Conservation (phyloP, 441 rosid genomes). For the Isatis lusitanica region DNA sequence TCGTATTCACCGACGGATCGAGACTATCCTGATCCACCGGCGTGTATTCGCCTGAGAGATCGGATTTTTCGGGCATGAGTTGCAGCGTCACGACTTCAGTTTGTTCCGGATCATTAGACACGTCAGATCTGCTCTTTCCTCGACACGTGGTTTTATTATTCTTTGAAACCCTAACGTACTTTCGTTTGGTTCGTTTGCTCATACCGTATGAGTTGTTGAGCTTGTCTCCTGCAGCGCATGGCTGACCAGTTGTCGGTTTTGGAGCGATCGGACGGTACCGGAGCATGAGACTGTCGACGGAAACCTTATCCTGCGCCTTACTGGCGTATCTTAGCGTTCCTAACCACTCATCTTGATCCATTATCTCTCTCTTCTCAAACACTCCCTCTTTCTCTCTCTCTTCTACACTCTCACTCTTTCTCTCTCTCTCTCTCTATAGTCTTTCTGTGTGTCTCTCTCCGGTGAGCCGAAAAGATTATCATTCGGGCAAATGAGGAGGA, state of each 20-base stretch:
- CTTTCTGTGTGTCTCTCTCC: constrained; percentile 32
- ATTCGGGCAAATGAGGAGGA: constrained; percentile 28
- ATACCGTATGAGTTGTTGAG: constrained; percentile 23
- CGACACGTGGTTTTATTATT: constrained; percentile 38
- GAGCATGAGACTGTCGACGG: constrained; percentile 61
- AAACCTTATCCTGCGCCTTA: constrained; percentile 43
- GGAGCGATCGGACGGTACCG: constrained; percentile 93
- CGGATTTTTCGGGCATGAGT: constrained; percentile 52
- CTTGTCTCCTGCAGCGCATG: constrained; percentile 30
- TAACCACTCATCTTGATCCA: constrained; percentile 45
- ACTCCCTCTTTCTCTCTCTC: background rate
- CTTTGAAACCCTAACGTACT: constrained; percentile 73
- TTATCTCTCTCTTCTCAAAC: constrained; percentile 17
- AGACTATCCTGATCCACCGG: constrained; percentile 18
- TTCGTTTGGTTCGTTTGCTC: constrained; percentile 54
- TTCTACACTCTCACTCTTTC: background rate
- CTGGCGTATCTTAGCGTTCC: constrained; percentile 38
- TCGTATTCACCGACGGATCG: constrained; percentile 25
- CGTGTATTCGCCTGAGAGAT: constrained; percentile 22
- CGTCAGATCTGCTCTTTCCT: constrained; percentile 33
- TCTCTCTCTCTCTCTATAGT: background rate
- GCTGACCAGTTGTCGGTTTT: constrained; percentile 49
- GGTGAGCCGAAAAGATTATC: constrained; percentile 48
- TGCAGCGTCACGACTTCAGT: constrained; percentile 51
- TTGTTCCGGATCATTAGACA: constrained; percentile 39